phyloP scores from a whole-genome alignment of 768 basidiomycete species.

The Suillus decipiens region DNA sequence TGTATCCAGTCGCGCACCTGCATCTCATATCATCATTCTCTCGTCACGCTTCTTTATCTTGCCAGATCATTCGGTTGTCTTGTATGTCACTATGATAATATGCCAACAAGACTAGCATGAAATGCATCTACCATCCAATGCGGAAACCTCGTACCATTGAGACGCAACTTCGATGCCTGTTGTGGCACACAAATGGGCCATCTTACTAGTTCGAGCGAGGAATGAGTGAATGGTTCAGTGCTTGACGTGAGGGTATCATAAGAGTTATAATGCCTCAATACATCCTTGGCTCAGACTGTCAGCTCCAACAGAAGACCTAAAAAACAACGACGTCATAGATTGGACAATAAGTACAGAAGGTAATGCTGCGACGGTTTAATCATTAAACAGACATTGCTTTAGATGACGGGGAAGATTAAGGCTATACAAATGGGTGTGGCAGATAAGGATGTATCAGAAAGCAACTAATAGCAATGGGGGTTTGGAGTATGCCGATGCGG shows the following conservation, averaged over 20 bases:
- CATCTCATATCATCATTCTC: constrained; percentile 12
- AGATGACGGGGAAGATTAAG: constrained; percentile 39
- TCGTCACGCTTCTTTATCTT: constrained; percentile 6
- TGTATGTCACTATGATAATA: constrained; percentile 24
- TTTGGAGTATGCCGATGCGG: constrained; percentile 60
- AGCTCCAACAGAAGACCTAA: constrained; percentile 10
- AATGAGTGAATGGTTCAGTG: background rate
- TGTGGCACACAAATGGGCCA: background rate
- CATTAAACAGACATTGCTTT: constrained; percentile 45
- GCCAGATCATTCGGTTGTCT: constrained; percentile 10
- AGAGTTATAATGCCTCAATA: background rate
- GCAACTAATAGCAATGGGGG: constrained; percentile 40
- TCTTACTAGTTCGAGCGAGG: background rate
- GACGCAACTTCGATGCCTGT: background rate
- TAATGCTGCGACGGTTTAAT: constrained; percentile 39
- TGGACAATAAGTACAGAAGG: constrained; percentile 42
- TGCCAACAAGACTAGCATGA: constrained; percentile 18
- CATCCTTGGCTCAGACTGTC: background rate
- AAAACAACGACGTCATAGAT: constrained; percentile 36
- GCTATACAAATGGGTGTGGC: constrained; percentile 45
- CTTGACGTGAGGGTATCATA: background rate
- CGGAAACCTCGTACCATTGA: background rate
- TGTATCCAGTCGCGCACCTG: constrained; percentile 8
- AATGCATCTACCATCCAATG: background rate
- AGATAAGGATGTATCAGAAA: constrained; percentile 43